These are phyloP conservation scores for Arthroderma sp. DNA, from an alignment of 2,329 filamentous ascomycete genomes.

Conservation along the genomic window DNA sequence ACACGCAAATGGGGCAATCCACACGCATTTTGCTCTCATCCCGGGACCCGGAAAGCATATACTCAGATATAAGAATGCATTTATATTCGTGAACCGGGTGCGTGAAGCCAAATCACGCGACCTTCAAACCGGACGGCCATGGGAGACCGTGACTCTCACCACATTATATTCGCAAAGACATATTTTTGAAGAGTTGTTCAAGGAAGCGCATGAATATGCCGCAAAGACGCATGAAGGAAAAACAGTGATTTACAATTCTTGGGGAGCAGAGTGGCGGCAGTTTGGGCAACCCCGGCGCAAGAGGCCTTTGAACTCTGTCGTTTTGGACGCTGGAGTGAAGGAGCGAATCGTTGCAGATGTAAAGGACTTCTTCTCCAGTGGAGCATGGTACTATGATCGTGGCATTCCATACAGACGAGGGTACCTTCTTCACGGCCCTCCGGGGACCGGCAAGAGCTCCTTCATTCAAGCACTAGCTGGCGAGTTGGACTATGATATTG, in stretches of 20 bases:
- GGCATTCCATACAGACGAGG: constrained; percentile 86
- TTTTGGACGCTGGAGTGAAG: constrained; percentile 72
- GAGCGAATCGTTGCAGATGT: constrained; percentile 71
- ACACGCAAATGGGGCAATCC: constrained; percentile 53
- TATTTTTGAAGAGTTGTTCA: constrained; percentile 81
- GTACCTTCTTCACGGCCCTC: constrained; percentile 79
- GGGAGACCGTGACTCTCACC: constrained; percentile 86
- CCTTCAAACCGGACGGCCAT: constrained; percentile 71
- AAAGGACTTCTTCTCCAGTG: constrained; percentile 63
- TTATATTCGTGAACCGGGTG: constrained; percentile 75
- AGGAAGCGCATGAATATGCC: constrained; percentile 71
- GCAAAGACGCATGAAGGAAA: constrained; percentile 76
- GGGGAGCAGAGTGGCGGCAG: constrained; percentile 70
- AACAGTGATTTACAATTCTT: constrained; percentile 78
- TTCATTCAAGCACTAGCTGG: constrained; percentile 93
- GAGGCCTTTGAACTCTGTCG: constrained; percentile 74
- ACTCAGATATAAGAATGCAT: constrained; percentile 73
- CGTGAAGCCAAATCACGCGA: constrained; percentile 72
- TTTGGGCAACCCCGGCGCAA: constrained; percentile 79
- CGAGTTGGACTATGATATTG: constrained; percentile 83
- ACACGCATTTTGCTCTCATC: constrained; percentile 75
- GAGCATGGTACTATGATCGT: constrained; percentile 85
- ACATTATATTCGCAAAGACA: constrained; percentile 81
- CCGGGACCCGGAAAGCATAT: constrained; percentile 85
- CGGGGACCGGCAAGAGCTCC: constrained; percentile 84